phyloP scores from a whole-genome alignment of 78 protist species.

The Dictyostelium citrinum region DNA sequence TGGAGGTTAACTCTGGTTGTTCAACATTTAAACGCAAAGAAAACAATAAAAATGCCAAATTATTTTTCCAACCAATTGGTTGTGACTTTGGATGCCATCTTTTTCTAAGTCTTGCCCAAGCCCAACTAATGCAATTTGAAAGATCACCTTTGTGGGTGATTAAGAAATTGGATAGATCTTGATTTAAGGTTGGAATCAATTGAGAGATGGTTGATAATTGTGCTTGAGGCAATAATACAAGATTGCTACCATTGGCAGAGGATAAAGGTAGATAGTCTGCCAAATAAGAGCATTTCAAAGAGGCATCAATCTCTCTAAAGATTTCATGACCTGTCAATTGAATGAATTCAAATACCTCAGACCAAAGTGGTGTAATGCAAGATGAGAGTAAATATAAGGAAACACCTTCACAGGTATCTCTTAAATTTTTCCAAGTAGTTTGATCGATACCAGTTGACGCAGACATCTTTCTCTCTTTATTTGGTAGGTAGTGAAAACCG shows the following conservation, averaged over 20 bases:
- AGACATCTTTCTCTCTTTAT: conserved; percentile 38
- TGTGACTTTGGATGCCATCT: conserved; percentile 66
- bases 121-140: conserved; percentile 2
- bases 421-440: conserved; percentile 41
- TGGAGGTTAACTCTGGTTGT: conserved; percentile 27
- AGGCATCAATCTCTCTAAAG: conserved; percentile 47
- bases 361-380: conserved; percentile 22
- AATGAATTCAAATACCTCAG: conserved; percentile 12
- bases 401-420: conserved; percentile 62
- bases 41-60: conserved; percentile 45
- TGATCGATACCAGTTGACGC: conserved; percentile 26
- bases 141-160: conserved; percentile 8
- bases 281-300: not conserved
- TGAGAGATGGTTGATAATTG: not conserved
- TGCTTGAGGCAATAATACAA: not conserved
- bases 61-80: conserved; percentile 54
- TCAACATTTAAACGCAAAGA: conserved; percentile 26
- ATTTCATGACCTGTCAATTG: conserved; percentile 45
- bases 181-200: conserved; percentile 6
- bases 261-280: conserved; percentile 37
- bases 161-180: conserved; percentile 12
- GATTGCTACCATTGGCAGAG: no score
- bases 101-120: conserved; percentile 48
- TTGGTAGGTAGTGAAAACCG: conserved; percentile 19
- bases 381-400: conserved; percentile 3